Percentiles rank a stretch among this genome's conserved stretches.
These are phyloP conservation scores for Kwoniella sp. DNA, from an alignment of 768 basidiomycete genomes.

Conservation along the genomic window DNA sequence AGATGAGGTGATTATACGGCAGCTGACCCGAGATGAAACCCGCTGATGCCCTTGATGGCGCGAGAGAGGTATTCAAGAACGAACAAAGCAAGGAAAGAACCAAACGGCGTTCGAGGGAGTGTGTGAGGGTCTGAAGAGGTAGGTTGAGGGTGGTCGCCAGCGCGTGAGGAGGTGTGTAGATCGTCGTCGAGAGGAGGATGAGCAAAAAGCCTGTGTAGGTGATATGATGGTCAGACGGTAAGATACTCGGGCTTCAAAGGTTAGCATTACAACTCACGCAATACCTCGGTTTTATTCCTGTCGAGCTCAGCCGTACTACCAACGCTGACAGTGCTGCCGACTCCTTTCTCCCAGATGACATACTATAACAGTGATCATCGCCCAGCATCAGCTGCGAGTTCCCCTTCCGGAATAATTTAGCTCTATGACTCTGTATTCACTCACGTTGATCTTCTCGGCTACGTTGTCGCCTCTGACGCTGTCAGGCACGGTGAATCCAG, in stretches of 20 bases:
- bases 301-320: slow-evolving; percentile 68
- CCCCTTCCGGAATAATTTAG: not conserved
- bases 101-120: slow-evolving; percentile 66
- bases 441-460: slow-evolving; percentile 56
- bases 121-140: slow-evolving; percentile 76
- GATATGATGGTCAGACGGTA: not conserved
- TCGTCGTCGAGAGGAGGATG: slow-evolving; percentile 84
- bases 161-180: slow-evolving; percentile 73
- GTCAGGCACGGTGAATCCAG: slow-evolving; percentile 84
- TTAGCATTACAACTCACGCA: slow-evolving; percentile 61
- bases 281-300: slow-evolving; percentile 80
- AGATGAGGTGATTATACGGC: slow-evolving; percentile 86
- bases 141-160: slow-evolving; percentile 70
- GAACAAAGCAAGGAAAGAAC: slow-evolving; percentile 93
- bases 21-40: slow-evolving; percentile 60
- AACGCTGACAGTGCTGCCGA: slow-evolving; percentile 81
- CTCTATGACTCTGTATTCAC: not conserved
- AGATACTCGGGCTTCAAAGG: not conserved
- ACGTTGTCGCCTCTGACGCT: slow-evolving; percentile 38
- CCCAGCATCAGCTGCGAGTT: not conserved
- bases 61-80: slow-evolving; percentile 77
- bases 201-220: slow-evolving; percentile 64
- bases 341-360: slow-evolving; percentile 78
- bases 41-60: slow-evolving; percentile 25
- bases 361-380: slow-evolving; percentile 35